Evolutionary conservation across 257 asterid genomes (phyloP).

Genomic region (Osmanthus fragrans): DNA sequence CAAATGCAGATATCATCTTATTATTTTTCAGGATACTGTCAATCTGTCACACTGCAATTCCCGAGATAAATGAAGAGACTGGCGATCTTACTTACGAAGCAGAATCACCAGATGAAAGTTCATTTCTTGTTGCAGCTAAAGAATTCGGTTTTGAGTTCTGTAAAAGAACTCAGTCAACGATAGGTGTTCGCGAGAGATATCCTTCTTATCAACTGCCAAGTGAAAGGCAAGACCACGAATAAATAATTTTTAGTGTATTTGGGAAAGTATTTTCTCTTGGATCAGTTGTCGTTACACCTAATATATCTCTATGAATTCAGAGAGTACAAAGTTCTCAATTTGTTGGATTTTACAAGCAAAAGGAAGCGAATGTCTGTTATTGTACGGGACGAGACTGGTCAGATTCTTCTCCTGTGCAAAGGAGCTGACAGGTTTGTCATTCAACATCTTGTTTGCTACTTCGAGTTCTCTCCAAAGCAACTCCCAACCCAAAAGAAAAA

Average conservation of each 20-base stretch:
- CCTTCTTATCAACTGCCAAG: slow-evolving; percentile 66
- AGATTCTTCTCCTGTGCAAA: slow-evolving; percentile 85
- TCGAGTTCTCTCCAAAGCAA: neutral
- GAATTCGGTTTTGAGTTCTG: slow-evolving; percentile 94
- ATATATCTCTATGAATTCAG: slow-evolving; percentile 40
- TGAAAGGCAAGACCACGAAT: slow-evolving; percentile 54
- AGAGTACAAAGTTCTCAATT: slow-evolving; percentile 85
- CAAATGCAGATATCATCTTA: slow-evolving; percentile 57
- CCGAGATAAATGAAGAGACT: slow-evolving; percentile 78
- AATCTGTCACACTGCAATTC: slow-evolving; percentile 90
- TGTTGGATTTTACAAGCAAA: slow-evolving; percentile 93
- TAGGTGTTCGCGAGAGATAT: slow-evolving; percentile 68
- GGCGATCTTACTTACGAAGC: slow-evolving; percentile 76
- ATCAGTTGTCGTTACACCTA: slow-evolving; percentile 12
- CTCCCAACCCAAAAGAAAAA: neutral
- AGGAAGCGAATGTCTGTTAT: slow-evolving; percentile 96
- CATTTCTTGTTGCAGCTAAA: slow-evolving; percentile 92
- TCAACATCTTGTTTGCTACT: slow-evolving; percentile 17
- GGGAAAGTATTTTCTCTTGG: slow-evolving; percentile 9
- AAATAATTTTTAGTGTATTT: neutral
- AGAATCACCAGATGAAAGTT: slow-evolving; percentile 92
- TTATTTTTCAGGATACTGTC: slow-evolving; percentile 79
- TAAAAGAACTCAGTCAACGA: slow-evolving; percentile 78
- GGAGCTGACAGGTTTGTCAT: slow-evolving; percentile 87
- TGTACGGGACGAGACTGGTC: slow-evolving; percentile 68